phyloP scores from a whole-genome alignment of 441 rosid species.

The Erodium chrysanthum region DNA sequence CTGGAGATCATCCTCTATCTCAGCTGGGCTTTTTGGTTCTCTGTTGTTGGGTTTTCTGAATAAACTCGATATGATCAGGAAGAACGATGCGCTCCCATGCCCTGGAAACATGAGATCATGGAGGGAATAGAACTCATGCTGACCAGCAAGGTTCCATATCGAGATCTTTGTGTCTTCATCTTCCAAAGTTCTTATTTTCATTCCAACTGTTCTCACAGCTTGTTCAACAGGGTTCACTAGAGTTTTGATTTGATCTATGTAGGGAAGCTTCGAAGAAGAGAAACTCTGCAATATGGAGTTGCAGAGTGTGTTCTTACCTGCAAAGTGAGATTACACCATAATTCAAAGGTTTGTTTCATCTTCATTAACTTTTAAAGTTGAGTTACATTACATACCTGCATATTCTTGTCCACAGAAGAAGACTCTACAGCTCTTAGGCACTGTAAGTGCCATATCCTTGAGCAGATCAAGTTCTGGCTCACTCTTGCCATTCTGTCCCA shows the following conservation, averaged over 20 bases:
- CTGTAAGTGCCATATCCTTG: constrained; percentile 77
- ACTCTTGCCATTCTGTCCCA: constrained; percentile 57
- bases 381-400: constrained; percentile 40
- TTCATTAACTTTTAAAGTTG: neutral
- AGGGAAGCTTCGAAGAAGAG: constrained; percentile 58
- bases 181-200: constrained; percentile 72
- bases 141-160: constrained; percentile 85
- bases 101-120: constrained; percentile 95
- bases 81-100: constrained; percentile 66
- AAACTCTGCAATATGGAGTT: constrained; percentile 59
- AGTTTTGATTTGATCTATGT: constrained; percentile 67
- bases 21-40: constrained; percentile 65
- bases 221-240: constrained; percentile 78
- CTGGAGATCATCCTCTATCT: constrained; percentile 76
- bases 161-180: constrained; percentile 76
- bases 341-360: neutral
- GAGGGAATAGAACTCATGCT: constrained; percentile 79
- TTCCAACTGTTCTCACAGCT: constrained; percentile 66
- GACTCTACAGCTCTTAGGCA: constrained; percentile 70
- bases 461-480: constrained; percentile 50
- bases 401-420: constrained; percentile 94
- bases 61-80: constrained; percentile 70
- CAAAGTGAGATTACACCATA: constrained; percentile 1
- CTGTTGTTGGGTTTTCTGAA: constrained; percentile 68
- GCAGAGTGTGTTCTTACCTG: constrained; percentile 76